Evolutionary conservation across 306 rosid species (phyloP).

Genomic region (Luffa aegyptiaca): DNA sequence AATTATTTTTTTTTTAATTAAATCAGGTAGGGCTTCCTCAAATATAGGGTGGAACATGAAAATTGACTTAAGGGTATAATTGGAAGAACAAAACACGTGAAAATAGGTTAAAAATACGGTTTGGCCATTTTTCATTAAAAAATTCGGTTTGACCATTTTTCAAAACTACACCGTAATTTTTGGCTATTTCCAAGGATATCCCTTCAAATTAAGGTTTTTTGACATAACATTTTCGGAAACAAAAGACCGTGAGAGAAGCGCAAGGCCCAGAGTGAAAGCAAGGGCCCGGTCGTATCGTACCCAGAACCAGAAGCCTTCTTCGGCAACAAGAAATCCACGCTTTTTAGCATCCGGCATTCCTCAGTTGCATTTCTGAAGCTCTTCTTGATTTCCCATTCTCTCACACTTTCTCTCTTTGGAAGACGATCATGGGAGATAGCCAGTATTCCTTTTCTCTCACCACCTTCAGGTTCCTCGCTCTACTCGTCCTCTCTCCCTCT

Average conservation of each 20-base stretch:
- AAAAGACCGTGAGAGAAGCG: background rate
- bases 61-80: too few relatives aligned
- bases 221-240: too few relatives aligned
- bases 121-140: too few relatives aligned
- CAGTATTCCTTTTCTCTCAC: conserved; percentile 49
- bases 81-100: too few relatives aligned
- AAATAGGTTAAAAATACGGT: too few relatives aligned
- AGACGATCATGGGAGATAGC: conserved; percentile 35
- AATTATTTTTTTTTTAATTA: too few relatives aligned
- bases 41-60: too few relatives aligned
- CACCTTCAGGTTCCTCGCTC: conserved; percentile 30
- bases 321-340: conserved; percentile 12
- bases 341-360: background rate
- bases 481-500: background rate
- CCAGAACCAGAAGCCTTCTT: background rate
- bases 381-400: background rate
- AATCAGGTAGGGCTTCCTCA: too few relatives aligned
- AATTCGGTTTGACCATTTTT: too few relatives aligned
- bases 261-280: background rate
- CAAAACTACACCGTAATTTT: too few relatives aligned
- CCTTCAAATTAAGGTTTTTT: too few relatives aligned
- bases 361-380: background rate
- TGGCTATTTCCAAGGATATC: too few relatives aligned
- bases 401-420: background rate
- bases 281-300: background rate